Conservation (phyloP, 78 protist species). For the Andalucia godoyi region DNA sequence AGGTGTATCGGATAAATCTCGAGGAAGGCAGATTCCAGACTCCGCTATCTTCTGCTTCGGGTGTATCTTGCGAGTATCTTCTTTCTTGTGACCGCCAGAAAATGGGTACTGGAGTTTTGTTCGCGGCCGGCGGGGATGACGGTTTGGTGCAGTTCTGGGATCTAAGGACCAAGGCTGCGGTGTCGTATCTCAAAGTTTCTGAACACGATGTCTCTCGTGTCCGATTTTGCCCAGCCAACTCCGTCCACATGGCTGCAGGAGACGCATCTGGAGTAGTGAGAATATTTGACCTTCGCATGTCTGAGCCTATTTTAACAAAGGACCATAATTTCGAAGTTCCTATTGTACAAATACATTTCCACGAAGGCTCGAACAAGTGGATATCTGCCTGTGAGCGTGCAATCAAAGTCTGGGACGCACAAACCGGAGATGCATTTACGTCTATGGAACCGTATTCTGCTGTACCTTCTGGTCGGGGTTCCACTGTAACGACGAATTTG, state of each 20-base stretch:
- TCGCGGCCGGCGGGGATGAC: conserved; percentile 28
- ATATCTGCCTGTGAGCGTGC: conserved; percentile 45
- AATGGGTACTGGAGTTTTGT: conserved; percentile 1
- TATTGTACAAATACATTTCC: neutral
- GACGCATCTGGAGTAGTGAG: conserved; percentile 57
- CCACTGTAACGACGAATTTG: conserved; percentile 44
- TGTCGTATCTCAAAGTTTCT: neutral
- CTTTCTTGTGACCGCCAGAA: neutral
- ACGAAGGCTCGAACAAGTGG: neutral
- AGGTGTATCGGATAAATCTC: conserved; percentile 7
- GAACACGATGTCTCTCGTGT: conserved; percentile 3
- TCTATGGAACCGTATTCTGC: conserved; percentile 73
- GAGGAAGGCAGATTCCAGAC: neutral
- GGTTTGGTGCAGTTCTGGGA: conserved; percentile 34
- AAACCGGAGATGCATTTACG: conserved; percentile 7
- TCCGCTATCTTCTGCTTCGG: neutral
- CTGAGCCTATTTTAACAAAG: conserved; percentile 45
- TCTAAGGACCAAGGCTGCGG: neutral
- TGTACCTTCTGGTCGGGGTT: too few relatives aligned
- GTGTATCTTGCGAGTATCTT: neutral
- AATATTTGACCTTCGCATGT: conserved; percentile 75
- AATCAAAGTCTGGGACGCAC: conserved; percentile 58
- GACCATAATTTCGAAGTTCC: conserved; percentile 83
- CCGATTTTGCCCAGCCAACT: conserved; percentile 26
- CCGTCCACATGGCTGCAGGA: conserved; percentile 71